Evolutionary conservation across 2,329 filamentous ascomycete species (phyloP).

Genomic region (Arachnomyces sp.): DNA sequence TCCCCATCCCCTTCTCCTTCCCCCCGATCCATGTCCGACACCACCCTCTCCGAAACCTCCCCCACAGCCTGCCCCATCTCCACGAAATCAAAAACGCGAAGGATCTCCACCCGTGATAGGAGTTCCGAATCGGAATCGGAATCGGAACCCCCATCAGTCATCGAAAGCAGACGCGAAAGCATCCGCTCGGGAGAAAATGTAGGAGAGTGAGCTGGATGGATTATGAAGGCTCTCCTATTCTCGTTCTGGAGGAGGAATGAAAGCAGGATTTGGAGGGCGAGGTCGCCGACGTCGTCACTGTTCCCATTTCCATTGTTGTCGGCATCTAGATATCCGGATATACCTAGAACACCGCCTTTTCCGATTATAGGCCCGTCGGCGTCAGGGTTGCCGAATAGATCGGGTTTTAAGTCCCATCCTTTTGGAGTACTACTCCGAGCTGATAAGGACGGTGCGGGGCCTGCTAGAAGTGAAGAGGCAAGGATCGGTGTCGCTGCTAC

Average conservation of each 20-base stretch:
- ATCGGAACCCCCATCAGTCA: constrained; percentile 21
- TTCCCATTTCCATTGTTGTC: no score
- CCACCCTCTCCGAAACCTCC: constrained; percentile 11
- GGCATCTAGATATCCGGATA: no score
- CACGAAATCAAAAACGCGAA: constrained; percentile 10
- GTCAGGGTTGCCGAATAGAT: no score
- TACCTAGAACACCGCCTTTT: no score
- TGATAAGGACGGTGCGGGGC: constrained; percentile 12
- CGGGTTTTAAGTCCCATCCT: no score
- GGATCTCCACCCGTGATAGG: constrained; percentile 11
- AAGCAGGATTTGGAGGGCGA: no score
- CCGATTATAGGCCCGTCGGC: no score
- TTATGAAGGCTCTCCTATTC: constrained; percentile 29
- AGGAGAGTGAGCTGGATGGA: constrained; percentile 23
- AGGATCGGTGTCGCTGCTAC: no score
- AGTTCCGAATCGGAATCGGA: constrained; percentile 12
- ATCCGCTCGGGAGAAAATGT: constrained; percentile 25
- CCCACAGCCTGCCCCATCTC: constrained; percentile 11
- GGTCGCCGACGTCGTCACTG: no score
- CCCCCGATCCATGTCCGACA: constrained; percentile 2
- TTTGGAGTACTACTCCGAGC: constrained; percentile 9
- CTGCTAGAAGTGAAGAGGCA: no score
- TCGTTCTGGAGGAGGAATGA: no score
- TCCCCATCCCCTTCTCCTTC: background rate
- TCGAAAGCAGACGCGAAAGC: constrained; percentile 14